Percentiles rank a stretch among this genome's conserved stretches.
These are phyloP conservation scores for Linderniella brevidens DNA, from an alignment of 257 asterid genomes.

Conservation along the genomic window DNA sequence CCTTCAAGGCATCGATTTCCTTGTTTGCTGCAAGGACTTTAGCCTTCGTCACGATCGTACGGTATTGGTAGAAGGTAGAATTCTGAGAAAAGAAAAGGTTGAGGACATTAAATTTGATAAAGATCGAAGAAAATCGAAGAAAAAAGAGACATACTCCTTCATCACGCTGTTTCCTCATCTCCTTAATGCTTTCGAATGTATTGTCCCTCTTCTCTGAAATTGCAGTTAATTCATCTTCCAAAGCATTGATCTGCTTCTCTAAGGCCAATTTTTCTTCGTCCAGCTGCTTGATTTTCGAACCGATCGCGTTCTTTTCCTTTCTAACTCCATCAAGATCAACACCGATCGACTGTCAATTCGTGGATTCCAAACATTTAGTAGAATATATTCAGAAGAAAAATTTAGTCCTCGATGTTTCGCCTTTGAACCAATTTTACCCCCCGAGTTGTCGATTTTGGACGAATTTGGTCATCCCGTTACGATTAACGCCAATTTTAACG, in stretches of 20 bases:
- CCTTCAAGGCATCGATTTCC: slow-evolving; percentile 41
- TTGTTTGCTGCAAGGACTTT: slow-evolving; percentile 50
- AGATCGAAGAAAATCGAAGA: too few relatives aligned
- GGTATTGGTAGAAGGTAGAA: slow-evolving; percentile 37
- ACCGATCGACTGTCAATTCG: slow-evolving; percentile 38
- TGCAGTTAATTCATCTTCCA: slow-evolving; percentile 44
- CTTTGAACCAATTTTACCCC: too few relatives aligned
- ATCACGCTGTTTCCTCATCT: slow-evolving; percentile 49
- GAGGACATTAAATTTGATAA: too few relatives aligned
- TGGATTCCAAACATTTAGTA: neutral
- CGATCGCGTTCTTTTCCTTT: slow-evolving; percentile 47
- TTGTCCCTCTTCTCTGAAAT: slow-evolving; percentile 40
- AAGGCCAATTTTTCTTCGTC: slow-evolving; percentile 37
- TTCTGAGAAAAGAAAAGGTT: slow-evolving; percentile 30
- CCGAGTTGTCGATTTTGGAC: too few relatives aligned
- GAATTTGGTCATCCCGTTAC: too few relatives aligned
- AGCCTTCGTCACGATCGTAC: slow-evolving; percentile 34
- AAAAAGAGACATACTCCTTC: slow-evolving; percentile 35
- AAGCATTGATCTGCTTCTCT: slow-evolving; percentile 26
- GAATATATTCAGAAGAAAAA: neutral
- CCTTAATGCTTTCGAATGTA: slow-evolving; percentile 31
- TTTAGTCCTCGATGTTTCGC: too few relatives aligned
- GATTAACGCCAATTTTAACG: too few relatives aligned
- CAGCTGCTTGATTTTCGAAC: slow-evolving; percentile 42
- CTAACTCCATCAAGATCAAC: slow-evolving; percentile 63